Evolutionary conservation across 306 rosid genomes (phyloP).

Genomic region (Castanea mollissima): DNA sequence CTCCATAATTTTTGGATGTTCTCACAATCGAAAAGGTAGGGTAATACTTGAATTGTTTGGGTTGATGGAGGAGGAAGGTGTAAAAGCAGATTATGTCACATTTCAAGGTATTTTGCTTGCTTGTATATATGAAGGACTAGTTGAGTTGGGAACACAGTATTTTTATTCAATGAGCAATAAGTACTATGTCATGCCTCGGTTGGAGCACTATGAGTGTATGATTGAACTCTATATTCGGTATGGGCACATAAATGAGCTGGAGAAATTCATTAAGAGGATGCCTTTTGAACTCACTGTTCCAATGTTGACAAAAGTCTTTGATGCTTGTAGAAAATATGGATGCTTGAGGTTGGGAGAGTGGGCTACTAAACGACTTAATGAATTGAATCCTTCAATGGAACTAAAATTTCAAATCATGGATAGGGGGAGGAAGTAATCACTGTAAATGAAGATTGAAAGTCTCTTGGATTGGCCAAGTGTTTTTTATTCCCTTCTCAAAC

Average conservation of each 20-base stretch:
- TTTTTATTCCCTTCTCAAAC: no score
- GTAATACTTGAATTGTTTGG: slow-evolving; percentile 49
- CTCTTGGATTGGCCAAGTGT: no score
- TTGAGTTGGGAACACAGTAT: slow-evolving; percentile 48
- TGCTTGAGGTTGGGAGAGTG: slow-evolving; percentile 45
- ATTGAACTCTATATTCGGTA: slow-evolving; percentile 60
- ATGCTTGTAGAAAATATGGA: slow-evolving; percentile 49
- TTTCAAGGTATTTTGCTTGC: slow-evolving; percentile 63
- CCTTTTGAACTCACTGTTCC: slow-evolving; percentile 63
- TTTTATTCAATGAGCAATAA: slow-evolving; percentile 57
- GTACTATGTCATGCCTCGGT: slow-evolving; percentile 49
- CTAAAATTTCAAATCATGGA: background rate
- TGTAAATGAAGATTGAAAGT: background rate
- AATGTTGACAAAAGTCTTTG: slow-evolving; percentile 49
- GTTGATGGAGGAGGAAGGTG: slow-evolving; percentile 48
- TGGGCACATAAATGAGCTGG: slow-evolving; percentile 65
- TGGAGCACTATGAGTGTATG: slow-evolving; percentile 76
- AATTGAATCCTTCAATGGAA: slow-evolving; percentile 28
- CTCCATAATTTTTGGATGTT: slow-evolving; percentile 66
- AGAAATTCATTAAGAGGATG: slow-evolving; percentile 54
- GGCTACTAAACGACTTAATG: slow-evolving; percentile 41
- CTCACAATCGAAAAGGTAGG: slow-evolving; percentile 46
- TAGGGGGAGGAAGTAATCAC: background rate
- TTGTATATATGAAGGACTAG: slow-evolving; percentile 62
- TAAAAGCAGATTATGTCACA: slow-evolving; percentile 70